Evolutionary conservation across 169 alveolate genomes (phyloP), one percentile per base, ranked within the genome.

Genomic region (Eimeria tenella): DNA sequence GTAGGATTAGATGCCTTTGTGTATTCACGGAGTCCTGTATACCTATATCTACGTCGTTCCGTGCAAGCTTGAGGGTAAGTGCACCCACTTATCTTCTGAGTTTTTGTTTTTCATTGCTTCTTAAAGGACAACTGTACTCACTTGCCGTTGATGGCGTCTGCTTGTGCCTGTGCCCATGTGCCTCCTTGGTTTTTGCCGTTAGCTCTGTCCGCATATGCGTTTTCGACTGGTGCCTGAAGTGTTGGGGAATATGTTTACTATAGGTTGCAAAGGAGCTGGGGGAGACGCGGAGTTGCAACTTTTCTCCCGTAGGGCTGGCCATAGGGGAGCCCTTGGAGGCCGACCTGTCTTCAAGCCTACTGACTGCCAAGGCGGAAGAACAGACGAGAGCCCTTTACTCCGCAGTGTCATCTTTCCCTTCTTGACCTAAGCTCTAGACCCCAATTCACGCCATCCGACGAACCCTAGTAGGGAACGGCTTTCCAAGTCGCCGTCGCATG

Each of bases 241-340:
- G 11, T 68, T 68, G 77, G 77, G 77, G 77, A 13, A 23, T 68
- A 13, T n/a, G 77, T 68, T 13, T n/a, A 68, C 77, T n/a, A 13
- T 86, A 87, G 93, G 93, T 87, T 49, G 84, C 68, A n/a, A 21
- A 50, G 60, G 70, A n/a, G 23, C 56, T 87, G 60, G 93, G 93
- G n/a, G 93, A 87, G 58, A 60, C 55, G 13, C 93, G 93, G n/a
- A 65, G 63, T 58, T 65, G 84, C 60, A 62, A 70, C 50, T 55
- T 19, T 17, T 53, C 79, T 8, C 93, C 93, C 71, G 62, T 87
- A 3, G 93, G 93, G n/a, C n/a, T 70, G 42, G 93, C 86, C 31
- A 31, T 87, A 21, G 93, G 93, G 10, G 55, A 65, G 7, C 17
- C 68, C 52, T 11, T 86, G 31, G 25, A 50, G n/a, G 49, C 15